A percentile compares a stretch with the other conserved stretches of the same genome.
Conservation (phyloP, 495 filamentous ascomycete genomes). For the Achaetomiella virescens region DNA sequence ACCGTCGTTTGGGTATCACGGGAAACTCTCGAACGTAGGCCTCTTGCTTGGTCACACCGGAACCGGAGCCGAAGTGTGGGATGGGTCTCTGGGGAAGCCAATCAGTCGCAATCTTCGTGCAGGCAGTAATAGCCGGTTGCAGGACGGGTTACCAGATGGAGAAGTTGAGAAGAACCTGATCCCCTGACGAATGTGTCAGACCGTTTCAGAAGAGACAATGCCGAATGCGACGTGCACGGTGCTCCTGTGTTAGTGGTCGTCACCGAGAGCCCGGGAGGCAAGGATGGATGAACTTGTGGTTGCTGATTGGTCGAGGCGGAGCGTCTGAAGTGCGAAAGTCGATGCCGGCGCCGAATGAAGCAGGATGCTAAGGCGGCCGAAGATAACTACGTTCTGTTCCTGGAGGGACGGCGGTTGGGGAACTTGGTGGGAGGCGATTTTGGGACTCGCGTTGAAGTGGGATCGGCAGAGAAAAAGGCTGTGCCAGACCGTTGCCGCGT, state of each 20-base stretch:
- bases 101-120: background rate
- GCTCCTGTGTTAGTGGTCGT: background rate
- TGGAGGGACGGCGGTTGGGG: background rate
- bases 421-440: background rate
- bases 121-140: slow-evolving; percentile 13
- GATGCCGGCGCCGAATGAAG: background rate
- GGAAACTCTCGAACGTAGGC: background rate
- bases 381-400: background rate
- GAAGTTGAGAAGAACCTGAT: slow-evolving; percentile 10
- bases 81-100: slow-evolving; percentile 1
- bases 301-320: slow-evolving; percentile 1
- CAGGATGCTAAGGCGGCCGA: background rate
- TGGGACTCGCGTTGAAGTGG: slow-evolving; percentile 15
- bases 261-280: background rate
- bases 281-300: background rate
- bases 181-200: slow-evolving; percentile 30
- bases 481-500: slow-evolving; percentile 20
- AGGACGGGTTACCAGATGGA: slow-evolving; percentile 1
- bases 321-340: background rate
- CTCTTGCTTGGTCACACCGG: background rate
- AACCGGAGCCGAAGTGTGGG: background rate
- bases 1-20: background rate
- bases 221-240: slow-evolving; percentile 20
- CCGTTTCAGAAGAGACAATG: slow-evolving; percentile 28
- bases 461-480: slow-evolving; percentile 16